phyloP scores from a whole-genome alignment of 768 basidiomycete genomes.

The Panellus pusillus region DNA sequence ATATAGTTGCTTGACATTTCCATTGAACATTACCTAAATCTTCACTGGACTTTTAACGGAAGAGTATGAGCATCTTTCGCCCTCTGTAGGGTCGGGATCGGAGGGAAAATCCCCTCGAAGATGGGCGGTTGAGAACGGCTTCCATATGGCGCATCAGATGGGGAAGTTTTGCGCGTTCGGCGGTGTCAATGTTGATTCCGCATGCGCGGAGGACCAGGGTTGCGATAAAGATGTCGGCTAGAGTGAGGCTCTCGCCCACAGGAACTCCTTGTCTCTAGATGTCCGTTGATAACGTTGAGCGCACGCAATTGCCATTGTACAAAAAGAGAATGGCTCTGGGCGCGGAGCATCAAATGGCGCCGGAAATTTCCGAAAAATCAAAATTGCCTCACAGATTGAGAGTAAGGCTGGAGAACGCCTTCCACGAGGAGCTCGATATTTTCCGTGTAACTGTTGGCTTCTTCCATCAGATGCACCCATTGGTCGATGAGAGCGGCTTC shows the following conservation, averaged over 20 bases:
- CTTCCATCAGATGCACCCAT: constrained; percentile 80
- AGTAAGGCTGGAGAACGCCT: constrained; percentile 62
- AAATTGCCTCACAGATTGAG: constrained; percentile 65
- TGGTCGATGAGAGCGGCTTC: constrained; percentile 79
- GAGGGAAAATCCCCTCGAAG: too few species aligned
- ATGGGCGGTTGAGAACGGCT: constrained; percentile 38
- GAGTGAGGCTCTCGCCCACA: constrained; percentile 90
- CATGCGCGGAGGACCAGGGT: constrained; percentile 55
- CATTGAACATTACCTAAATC: too few species aligned
- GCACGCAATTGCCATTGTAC: constrained; percentile 56
- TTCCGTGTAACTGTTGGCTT: constrained; percentile 45
- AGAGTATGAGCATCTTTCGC: too few species aligned
- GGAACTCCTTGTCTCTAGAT: constrained; percentile 83
- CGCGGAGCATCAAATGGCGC: constrained; percentile 1
- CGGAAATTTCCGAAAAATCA: neutral
- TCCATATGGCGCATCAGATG: constrained; percentile 83
- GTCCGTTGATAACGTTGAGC: constrained; percentile 66
- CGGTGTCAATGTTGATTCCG: constrained; percentile 58
- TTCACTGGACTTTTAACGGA: too few species aligned
- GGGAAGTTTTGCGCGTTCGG: constrained; percentile 63
- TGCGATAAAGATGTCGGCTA: constrained; percentile 82
- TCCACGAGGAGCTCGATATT: constrained; percentile 43
- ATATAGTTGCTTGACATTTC: too few species aligned
- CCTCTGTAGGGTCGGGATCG: too few species aligned
- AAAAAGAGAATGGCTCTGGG: constrained; percentile 57